These are phyloP conservation scores for Amoebophrya sp. DNA, from an alignment of 169 alveolate species.

Conservation along the genomic window DNA sequence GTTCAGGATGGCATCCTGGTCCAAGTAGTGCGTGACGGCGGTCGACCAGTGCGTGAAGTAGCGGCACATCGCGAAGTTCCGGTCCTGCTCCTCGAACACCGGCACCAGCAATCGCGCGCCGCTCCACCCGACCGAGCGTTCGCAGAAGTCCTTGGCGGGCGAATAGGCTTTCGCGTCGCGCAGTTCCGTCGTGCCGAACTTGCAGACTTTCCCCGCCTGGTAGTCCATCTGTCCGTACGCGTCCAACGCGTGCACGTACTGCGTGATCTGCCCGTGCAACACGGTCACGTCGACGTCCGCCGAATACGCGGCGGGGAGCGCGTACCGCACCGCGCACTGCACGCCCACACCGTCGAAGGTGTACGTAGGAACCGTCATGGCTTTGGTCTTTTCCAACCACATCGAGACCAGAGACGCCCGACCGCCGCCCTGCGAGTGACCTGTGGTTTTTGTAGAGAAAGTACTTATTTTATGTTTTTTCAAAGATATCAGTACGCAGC, in stretches of 20 bases:
- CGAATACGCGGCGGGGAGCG: neutral
- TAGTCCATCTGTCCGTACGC: neutral
- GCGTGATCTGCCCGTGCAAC: neutral
- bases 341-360: neutral
- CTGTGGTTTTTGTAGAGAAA: no score
- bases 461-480: no score
- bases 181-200: neutral
- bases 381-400: neutral
- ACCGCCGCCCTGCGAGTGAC: neutral
- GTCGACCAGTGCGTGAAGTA: neutral
- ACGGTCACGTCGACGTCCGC: neutral
- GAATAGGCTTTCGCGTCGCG: neutral
- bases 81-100: neutral
- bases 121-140: neutral
- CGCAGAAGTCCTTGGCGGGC: neutral
- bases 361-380: neutral
- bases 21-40: neutral
- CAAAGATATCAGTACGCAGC: no score
- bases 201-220: neutral
- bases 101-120: neutral
- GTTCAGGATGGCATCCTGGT: neutral
- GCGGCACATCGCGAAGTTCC: neutral
- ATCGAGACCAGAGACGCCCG: neutral
- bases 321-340: neutral
- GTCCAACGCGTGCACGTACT: neutral